Conservation (phyloP, 2,329 filamentous ascomycete genomes). For the Pezicula neosporulosa region DNA sequence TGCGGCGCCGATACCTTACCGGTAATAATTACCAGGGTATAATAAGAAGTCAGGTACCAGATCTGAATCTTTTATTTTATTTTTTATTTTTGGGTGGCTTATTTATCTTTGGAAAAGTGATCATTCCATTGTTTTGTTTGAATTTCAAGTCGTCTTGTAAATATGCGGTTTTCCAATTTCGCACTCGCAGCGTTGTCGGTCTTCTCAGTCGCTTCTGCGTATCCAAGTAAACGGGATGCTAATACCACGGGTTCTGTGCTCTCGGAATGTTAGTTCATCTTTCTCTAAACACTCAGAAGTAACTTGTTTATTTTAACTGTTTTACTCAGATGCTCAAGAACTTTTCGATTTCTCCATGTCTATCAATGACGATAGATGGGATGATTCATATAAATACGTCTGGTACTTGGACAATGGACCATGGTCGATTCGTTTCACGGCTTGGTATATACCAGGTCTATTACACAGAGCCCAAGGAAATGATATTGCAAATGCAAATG, state of each 20-base stretch:
- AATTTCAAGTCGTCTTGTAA: background rate
- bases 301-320: too few species aligned
- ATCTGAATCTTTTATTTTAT: too few species aligned
- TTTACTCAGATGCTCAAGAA: slow-evolving; percentile 28
- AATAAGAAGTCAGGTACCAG: background rate
- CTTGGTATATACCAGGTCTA: slow-evolving; percentile 57
- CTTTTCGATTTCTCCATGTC: slow-evolving; percentile 38
- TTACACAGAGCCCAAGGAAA: slow-evolving; percentile 48
- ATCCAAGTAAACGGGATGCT: background rate
- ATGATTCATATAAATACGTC: slow-evolving; percentile 38
- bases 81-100: too few species aligned
- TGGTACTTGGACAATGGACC: slow-evolving; percentile 38
- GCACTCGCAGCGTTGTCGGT: background rate
- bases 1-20: too few species aligned
- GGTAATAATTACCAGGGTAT: background rate
- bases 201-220: background rate
- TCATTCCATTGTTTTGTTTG: too few species aligned
- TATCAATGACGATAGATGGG: slow-evolving; percentile 35
- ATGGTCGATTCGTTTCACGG: slow-evolving; percentile 41
- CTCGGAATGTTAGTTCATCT: too few species aligned
- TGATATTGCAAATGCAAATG: slow-evolving; percentile 47
- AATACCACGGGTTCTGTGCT: too few species aligned
- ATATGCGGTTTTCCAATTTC: background rate
- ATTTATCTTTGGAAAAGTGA: too few species aligned
- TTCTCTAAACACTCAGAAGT: too few species aligned